phyloP scores from a whole-genome alignment of 192 early-diverging fungal species.

The Coemansia sp. region DNA sequence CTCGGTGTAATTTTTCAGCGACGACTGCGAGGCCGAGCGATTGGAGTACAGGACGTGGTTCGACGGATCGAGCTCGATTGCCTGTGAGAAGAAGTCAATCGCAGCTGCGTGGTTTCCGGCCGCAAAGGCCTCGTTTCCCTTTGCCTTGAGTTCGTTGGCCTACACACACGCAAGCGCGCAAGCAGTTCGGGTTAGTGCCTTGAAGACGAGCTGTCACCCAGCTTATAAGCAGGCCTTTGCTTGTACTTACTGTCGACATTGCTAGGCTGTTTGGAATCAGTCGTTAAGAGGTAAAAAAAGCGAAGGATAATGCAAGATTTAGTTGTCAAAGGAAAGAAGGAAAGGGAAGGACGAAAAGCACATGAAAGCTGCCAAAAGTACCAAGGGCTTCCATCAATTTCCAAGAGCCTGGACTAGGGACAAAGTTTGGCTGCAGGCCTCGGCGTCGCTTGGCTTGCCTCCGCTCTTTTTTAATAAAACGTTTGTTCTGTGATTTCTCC shows the following conservation, averaged over 20 bases:
- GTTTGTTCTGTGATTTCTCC: too few relatives aligned
- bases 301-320: too few relatives aligned
- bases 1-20: conserved; percentile 70
- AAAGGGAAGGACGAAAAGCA: too few relatives aligned
- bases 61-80: conserved; percentile 77
- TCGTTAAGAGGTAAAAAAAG: background rate
- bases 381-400: too few relatives aligned
- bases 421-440: too few relatives aligned
- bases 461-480: too few relatives aligned
- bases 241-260: conserved; percentile 3
- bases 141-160: conserved; percentile 71
- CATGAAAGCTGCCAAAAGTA: too few relatives aligned
- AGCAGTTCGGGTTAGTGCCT: background rate
- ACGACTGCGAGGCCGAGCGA: conserved; percentile 82
- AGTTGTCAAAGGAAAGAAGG: too few relatives aligned
- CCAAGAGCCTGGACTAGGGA: too few relatives aligned
- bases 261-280: background rate
- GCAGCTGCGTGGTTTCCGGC: conserved; percentile 74
- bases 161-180: background rate
- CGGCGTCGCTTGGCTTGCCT: background rate
- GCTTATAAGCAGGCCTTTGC: background rate
- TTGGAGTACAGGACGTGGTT: conserved; percentile 95
- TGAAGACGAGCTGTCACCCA: background rate
- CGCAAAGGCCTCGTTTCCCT: conserved; percentile 84
- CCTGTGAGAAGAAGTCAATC: conserved; percentile 74